Percentiles rank a stretch among this genome's conserved stretches.
Conservation (phyloP, 345 rosid species). For the Rhodamnia rubescens region DNA sequence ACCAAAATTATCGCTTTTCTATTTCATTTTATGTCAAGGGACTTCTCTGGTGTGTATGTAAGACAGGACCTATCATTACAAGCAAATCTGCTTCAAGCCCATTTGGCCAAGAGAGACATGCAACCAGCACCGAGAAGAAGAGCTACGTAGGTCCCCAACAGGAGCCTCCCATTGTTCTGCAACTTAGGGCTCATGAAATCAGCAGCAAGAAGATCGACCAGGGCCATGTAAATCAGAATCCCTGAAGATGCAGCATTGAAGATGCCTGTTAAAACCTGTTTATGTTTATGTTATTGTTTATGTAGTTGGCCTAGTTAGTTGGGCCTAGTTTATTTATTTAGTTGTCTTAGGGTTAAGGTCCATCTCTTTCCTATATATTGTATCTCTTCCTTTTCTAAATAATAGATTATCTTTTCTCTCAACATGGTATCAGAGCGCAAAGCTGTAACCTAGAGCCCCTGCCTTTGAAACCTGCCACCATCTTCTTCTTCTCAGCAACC, state of each 20-base stretch:
- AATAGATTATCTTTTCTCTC: too few species aligned
- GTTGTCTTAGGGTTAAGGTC: too few species aligned
- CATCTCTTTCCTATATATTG: too few species aligned
- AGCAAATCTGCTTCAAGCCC: constrained; percentile 26
- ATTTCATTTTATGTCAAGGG: background rate
- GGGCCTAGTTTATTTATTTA: too few species aligned
- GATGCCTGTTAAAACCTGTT: too few species aligned
- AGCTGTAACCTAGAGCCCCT: too few species aligned
- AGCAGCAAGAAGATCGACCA: constrained; percentile 55
- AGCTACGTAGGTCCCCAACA: constrained; percentile 9
- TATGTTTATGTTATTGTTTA: too few species aligned
- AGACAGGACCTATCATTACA: background rate
- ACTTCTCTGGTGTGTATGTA: background rate
- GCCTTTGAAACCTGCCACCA: too few species aligned
- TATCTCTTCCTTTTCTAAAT: too few species aligned
- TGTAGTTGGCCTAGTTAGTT: too few species aligned
- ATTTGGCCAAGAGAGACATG: constrained; percentile 51
- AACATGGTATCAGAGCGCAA: too few species aligned
- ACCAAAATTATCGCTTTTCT: background rate
- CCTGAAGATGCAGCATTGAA: constrained; percentile 57
- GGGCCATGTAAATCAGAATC: constrained; percentile 52
- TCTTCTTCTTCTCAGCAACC: too few species aligned
- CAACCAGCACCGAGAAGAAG: constrained; percentile 45
- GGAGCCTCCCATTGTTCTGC: constrained; percentile 31
- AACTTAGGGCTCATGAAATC: constrained; percentile 47